Percentiles rank a stretch among this genome's conserved stretches.
Evolutionary conservation across 1,284 basidiomycete genomes (phyloP).

Genomic region (Golubevia sp.): DNA sequence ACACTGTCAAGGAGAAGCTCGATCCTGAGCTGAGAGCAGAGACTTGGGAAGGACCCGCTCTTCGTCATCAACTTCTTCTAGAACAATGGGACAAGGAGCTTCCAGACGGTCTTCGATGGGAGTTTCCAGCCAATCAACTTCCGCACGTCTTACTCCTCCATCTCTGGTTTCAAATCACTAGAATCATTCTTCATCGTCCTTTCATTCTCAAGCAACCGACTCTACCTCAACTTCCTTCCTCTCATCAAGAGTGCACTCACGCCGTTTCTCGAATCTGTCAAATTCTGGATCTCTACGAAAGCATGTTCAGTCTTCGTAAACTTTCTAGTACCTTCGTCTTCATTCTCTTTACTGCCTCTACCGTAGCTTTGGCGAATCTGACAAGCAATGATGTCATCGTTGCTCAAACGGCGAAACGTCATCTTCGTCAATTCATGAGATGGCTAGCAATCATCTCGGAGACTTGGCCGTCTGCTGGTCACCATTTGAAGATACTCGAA

Average conservation of each 20-base stretch:
- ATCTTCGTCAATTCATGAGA: slow-evolving; percentile 28
- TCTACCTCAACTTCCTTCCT: slow-evolving; percentile 21
- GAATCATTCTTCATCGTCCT: slow-evolving; percentile 32
- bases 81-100: slow-evolving; percentile 8
- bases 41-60: slow-evolving; percentile 11
- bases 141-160: slow-evolving; percentile 21
- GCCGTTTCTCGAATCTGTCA: slow-evolving; percentile 26
- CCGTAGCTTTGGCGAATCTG: slow-evolving; percentile 44
- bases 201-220: slow-evolving; percentile 36
- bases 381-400: slow-evolving; percentile 25
- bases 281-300: slow-evolving; percentile 29
- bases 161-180: slow-evolving; percentile 27
- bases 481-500: slow-evolving; percentile 32
- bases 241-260: slow-evolving; percentile 37
- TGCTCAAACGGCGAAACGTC: slow-evolving; percentile 28
- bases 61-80: slow-evolving; percentile 6
- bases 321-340: slow-evolving; percentile 32
- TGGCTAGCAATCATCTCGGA: slow-evolving; percentile 30
- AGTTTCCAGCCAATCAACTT: slow-evolving; percentile 11
- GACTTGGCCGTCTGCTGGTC: slow-evolving; percentile 24
- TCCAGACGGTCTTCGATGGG: neutral
- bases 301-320: slow-evolving; percentile 33
- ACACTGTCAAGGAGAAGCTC: slow-evolving; percentile 16
- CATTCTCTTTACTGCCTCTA: slow-evolving; percentile 39
- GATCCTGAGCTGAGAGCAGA: neutral